Evolutionary conservation across 306 rosid species (phyloP).

Genomic region (Delonix regia): DNA sequence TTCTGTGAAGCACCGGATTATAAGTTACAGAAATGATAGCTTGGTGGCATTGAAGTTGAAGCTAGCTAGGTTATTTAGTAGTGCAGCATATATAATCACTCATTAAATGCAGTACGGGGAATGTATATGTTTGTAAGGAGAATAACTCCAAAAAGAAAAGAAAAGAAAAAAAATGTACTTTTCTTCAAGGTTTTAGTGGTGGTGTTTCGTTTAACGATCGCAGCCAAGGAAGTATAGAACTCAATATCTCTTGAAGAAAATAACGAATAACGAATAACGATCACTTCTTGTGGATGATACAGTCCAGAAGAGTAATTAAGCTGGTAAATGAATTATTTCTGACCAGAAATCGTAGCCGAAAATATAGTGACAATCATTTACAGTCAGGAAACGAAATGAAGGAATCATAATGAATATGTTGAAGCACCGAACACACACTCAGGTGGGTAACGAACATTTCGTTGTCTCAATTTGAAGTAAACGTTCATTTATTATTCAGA

Average conservation of each 20-base stretch:
- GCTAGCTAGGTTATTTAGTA: background rate
- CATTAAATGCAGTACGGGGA: background rate
- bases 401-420: too few relatives aligned
- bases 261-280: background rate
- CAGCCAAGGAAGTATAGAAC: background rate
- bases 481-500: too few relatives aligned
- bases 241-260: background rate
- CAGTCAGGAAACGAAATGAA: too few relatives aligned
- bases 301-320: background rate
- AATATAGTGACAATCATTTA: too few relatives aligned
- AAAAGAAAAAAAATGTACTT: background rate
- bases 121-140: background rate
- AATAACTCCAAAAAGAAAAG: background rate
- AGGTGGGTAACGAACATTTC: too few relatives aligned
- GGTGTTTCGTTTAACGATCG: background rate
- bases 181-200: background rate
- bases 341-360: background rate
- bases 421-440: too few relatives aligned
- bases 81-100: background rate
- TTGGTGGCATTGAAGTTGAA: background rate
- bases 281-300: background rate
- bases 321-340: background rate
- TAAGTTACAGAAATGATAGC: background rate
- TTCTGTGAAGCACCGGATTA: background rate
- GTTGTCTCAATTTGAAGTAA: too few relatives aligned